Evolutionary conservation across 805 yeast genomes (phyloP).

Genomic region (Saturnispora besseyi): DNA sequence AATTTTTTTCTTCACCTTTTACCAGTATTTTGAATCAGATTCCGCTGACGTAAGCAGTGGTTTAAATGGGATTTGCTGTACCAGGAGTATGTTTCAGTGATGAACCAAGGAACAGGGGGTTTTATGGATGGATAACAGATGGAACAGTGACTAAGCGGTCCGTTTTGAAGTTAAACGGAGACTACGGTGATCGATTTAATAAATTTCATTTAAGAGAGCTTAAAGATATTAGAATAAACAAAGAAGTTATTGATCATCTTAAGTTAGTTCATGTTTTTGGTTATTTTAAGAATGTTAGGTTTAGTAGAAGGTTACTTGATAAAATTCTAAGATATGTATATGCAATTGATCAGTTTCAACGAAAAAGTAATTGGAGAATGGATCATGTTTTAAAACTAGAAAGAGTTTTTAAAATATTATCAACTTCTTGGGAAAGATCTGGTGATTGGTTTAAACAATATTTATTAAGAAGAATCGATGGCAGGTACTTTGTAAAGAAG

Average conservation of each 20-base stretch:
- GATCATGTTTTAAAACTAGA: conserved; percentile 1
- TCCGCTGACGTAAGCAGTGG: not conserved
- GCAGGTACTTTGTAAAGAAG: conserved; percentile 3
- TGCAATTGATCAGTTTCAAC: conserved; percentile 7
- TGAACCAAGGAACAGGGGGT: not conserved
- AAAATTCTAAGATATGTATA: conserved; percentile 7
- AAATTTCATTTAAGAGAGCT: not conserved
- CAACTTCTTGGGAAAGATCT: not conserved
- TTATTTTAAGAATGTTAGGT: not conserved
- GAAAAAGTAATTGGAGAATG: conserved; percentile 1
- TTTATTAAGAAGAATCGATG: conserved; percentile 4
- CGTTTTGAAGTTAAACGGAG: not conserved
- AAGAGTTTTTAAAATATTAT: conserved; percentile 1
- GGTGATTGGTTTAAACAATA: not conserved
- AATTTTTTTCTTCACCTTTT: not conserved
- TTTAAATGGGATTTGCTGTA: conserved; percentile 5
- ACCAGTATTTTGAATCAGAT: not conserved
- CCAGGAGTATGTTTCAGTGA: conserved; percentile 6
- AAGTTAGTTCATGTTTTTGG: not conserved
- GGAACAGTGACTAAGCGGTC: not conserved
- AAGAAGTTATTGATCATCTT: not conserved
- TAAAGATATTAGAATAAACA: conserved; percentile 4
- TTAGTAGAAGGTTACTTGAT: not conserved
- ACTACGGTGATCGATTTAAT: conserved; percentile 1
- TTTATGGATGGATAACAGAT: conserved; percentile 3